A percentile compares a stretch with the other conserved stretches of the same genome.
Conservation (phyloP, 176 grass and related monocot genomes). For the Themeda triandra region DNA sequence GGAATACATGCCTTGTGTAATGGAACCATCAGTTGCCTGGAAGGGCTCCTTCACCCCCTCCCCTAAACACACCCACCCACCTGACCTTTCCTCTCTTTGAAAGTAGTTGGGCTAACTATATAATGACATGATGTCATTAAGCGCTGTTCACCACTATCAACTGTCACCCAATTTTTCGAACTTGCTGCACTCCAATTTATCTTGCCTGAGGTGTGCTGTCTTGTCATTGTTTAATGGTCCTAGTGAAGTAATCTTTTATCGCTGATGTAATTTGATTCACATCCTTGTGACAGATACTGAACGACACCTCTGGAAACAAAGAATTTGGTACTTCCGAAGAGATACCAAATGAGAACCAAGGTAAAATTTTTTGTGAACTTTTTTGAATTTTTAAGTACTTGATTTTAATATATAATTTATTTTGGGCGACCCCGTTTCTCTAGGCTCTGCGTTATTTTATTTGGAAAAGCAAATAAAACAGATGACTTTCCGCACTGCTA, state of each 20-base stretch:
- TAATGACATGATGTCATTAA: neutral
- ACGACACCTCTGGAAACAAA: conserved; percentile 36
- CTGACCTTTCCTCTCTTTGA: neutral
- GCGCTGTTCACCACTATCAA: neutral
- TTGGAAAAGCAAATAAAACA: conserved; percentile 4
- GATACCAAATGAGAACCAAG: conserved; percentile 44
- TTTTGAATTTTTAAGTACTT: conserved; percentile 7
- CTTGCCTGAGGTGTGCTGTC: conserved; percentile 11
- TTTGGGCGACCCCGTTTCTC: neutral
- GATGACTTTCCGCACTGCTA: neutral
- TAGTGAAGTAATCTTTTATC: conserved; percentile 30
- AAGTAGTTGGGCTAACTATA: neutral
- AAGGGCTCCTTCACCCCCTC: neutral
- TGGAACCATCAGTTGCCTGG: neutral
- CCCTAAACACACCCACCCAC: neutral
- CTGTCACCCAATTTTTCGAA: neutral
- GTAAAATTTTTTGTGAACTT: conserved; percentile 32
- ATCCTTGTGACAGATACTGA: conserved; percentile 49
- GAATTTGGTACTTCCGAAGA: conserved; percentile 28
- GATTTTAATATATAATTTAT: neutral
- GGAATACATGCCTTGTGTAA: neutral
- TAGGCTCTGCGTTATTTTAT: conserved; percentile 5
- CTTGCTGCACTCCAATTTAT: conserved; percentile 16
- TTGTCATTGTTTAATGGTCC: conserved; percentile 15
- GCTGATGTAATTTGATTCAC: conserved; percentile 37